These are phyloP conservation scores for Aspergillus amoenus DNA, from an alignment of 2,329 filamentous ascomycete species.

Conservation along the genomic window DNA sequence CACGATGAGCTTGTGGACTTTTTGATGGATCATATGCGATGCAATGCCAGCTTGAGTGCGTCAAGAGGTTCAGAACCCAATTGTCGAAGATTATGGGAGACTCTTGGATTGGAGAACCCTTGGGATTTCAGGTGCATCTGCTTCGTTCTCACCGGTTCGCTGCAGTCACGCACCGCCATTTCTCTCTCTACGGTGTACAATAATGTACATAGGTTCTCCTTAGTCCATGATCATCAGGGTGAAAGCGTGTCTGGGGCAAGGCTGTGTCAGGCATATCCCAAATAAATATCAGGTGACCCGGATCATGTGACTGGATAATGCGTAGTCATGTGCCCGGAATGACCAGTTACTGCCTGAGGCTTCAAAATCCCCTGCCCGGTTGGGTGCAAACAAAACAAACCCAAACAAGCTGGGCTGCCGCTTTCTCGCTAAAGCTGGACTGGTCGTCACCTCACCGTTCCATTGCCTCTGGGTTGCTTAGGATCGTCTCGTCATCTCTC, in stretches of 20 bases:
- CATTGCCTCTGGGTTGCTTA: conserved; percentile 23
- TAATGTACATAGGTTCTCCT: too few relatives aligned
- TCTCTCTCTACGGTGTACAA: not conserved
- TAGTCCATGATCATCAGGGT: too few relatives aligned
- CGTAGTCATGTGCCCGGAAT: not conserved
- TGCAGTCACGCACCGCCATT: not conserved
- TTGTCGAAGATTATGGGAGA: not conserved
- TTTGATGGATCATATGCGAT: conserved; percentile 1
- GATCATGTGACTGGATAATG: not conserved
- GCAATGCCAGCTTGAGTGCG: not conserved
- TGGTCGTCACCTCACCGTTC: conserved; percentile 28
- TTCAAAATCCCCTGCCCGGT: too few relatives aligned
- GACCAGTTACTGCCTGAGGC: conserved; percentile 16
- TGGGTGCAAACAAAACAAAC: conserved; percentile 21
- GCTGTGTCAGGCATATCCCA: too few relatives aligned
- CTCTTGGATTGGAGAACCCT: not conserved
- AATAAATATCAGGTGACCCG: not conserved
- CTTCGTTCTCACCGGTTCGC: not conserved
- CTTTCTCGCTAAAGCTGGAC: conserved; percentile 24
- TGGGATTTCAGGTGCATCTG: not conserved
- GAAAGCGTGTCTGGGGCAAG: too few relatives aligned
- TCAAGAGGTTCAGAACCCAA: not conserved
- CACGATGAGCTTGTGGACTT: conserved; percentile 1
- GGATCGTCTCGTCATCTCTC: conserved; percentile 21
- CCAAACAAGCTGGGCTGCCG: conserved; percentile 20